A percentile compares a stretch with the other conserved stretches of the same genome.
Evolutionary conservation across 2,329 filamentous ascomycete species (phyloP).

Genomic region (Monosporascus sp.): DNA sequence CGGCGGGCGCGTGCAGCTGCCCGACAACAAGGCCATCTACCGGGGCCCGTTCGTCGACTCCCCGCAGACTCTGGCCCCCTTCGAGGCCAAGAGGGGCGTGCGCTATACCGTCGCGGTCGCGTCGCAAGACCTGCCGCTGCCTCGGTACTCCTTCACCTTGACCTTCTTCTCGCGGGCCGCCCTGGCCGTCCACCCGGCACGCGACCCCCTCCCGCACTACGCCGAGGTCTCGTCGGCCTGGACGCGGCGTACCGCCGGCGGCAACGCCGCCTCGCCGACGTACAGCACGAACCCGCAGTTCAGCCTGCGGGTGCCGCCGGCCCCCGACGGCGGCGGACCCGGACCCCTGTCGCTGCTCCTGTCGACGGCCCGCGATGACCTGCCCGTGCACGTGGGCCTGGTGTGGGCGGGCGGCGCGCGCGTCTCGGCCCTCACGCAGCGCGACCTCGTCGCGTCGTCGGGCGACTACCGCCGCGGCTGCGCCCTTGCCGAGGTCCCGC

Average conservation of each 20-base stretch:
- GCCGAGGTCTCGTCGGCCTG: constrained; percentile 61
- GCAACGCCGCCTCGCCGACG: constrained; percentile 68
- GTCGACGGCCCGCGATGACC: constrained; percentile 58
- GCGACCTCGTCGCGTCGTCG: constrained; percentile 76
- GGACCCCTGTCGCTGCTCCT: constrained; percentile 70
- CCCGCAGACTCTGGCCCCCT: constrained; percentile 79
- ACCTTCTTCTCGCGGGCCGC: constrained; percentile 69
- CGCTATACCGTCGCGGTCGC: constrained; percentile 62
- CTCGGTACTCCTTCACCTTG: constrained; percentile 78
- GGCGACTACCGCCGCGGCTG: constrained; percentile 84
- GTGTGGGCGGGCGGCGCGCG: constrained; percentile 72
- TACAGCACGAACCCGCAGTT: constrained; percentile 91
- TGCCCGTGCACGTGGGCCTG: constrained; percentile 80
- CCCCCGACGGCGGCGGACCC: constrained; percentile 6
- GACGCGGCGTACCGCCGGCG: constrained; percentile 76
- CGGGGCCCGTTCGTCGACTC: constrained; percentile 89
- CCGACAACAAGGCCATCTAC: constrained; percentile 60
- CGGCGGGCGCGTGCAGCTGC: constrained; percentile 69
- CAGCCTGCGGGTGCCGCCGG: constrained; percentile 51
- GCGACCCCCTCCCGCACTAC: constrained; percentile 52
- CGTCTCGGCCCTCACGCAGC: constrained; percentile 61
- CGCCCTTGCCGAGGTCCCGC: constrained; percentile 58
- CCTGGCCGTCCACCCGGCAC: constrained; percentile 57
- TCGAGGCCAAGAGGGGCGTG: constrained; percentile 47
- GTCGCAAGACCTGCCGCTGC: constrained; percentile 70